Conservation (phyloP, 2,329 filamentous ascomycete species). For the Orbilia ellipsospora region DNA sequence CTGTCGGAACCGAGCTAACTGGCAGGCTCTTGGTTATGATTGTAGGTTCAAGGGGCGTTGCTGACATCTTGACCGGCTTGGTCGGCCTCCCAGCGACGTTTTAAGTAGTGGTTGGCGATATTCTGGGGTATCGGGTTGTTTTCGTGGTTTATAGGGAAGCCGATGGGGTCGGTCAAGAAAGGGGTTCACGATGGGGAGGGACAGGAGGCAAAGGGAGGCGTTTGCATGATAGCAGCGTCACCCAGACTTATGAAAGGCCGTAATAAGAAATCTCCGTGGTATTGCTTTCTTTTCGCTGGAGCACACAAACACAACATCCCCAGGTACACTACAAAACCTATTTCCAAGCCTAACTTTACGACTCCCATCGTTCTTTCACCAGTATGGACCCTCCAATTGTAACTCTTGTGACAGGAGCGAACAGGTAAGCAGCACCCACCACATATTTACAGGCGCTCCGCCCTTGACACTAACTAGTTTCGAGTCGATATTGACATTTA, state of each 20-base stretch:
- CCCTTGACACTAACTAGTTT: no score
- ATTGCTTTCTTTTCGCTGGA: background rate
- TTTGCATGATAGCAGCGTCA: background rate
- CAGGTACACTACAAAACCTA: background rate
- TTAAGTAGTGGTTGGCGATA: no score
- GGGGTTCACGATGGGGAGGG: background rate
- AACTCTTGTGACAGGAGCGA: conserved; percentile 46
- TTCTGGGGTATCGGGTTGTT: no score
- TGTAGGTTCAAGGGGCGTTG: conserved; percentile 6
- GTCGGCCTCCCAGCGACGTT: background rate
- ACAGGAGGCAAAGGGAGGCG: background rate
- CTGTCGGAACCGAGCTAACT: background rate
- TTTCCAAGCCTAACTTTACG: background rate
- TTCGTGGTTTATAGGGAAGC: no score
- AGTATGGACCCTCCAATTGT: conserved; percentile 14
- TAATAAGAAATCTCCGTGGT: background rate
- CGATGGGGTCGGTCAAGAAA: no score
- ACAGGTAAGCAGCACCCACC: conserved; percentile 26
- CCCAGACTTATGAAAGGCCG: no score
- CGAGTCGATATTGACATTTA: background rate
- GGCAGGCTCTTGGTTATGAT: conserved; percentile 5
- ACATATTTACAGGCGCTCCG: no score
- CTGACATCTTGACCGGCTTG: background rate
- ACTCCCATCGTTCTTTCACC: conserved; percentile 10
- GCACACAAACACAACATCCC: background rate